Base-by-base conservation (phyloP, 2,329 filamentous ascomycete genomes). In the Colletotrichum orbiculare region DNA sequence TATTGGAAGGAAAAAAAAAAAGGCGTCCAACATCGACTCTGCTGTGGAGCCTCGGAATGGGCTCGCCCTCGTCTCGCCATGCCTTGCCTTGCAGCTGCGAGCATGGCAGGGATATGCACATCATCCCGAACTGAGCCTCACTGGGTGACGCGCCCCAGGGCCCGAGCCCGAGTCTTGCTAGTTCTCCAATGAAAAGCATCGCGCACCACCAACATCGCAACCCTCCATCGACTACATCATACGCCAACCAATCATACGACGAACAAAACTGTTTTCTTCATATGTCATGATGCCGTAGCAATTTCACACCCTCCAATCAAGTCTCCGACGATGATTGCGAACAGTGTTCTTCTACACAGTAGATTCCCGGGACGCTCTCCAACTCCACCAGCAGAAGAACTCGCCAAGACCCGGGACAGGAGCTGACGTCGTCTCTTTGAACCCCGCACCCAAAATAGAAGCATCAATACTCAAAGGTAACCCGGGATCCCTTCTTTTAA, bases 41-140 rank as follows among this genome's bases (percentile, higher is more conserved):
- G 25, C 25, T 25, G 25, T 5, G 25, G 25, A 25, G 25, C 25
- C 25, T 25, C 25, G 25, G 25, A 25, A 25, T 25, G 25, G 25
- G 25, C 25, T 25, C 25, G 25, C 25, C 25, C 25, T 25, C 25
- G 25, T 25, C 25, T 25, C 25, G 25, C 25, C 33, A 11, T 50
- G 6, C 15, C 37, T 38, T 38, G 13, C 37, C 17, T 38, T 47
- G 55, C 38, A 50, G 55, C 55, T 58, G 55, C 55, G 50, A 45
- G 55, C 46, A 58, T 49, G 39, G 39, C 39, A 37, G 61, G 50
- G 45, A 62, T 46, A 62, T 65, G 62, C 58, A 65, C 62, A 65
- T 62, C 62, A 65, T 65, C 58, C 57, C 62, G 58, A 34, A 56
- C 62, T 62, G 62, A 65, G 62, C 62, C 62, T 65, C 62, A 62